Evolutionary conservation across 495 filamentous ascomycete genomes (phyloP), one percentile per base, ranked within the genome.

Genomic region (Aspergillus diversus): DNA sequence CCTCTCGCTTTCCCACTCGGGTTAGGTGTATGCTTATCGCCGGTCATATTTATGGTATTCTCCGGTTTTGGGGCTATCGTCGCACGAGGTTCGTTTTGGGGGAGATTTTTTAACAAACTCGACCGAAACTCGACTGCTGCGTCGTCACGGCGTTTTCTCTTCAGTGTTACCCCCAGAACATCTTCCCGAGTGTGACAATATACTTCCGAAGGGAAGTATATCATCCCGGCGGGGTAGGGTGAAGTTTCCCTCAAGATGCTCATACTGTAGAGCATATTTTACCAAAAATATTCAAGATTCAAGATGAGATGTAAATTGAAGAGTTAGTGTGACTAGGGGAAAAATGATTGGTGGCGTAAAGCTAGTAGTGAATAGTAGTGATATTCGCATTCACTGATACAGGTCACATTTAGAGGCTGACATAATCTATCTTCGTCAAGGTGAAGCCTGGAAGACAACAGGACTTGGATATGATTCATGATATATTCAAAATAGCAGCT

Each of bases 31-130:
- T 37, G 15, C 1, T 3, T 13, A 31, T 71, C 62, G 31, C 60
- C 62, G 7, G 66, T 73, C 42, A 69, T 31, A 55, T 76, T 61
- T 16, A 68, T 56, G 33, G 60, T 64, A 32, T 66, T 58, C 17
- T 9, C 21, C 5, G 15, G 3, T 4, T 27, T 33, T 5, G 34
- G n/a, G 3, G 21, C 31, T 11, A 47, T 33, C 11, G 21, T 54
- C 2, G 60, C 33, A n/a, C 11, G 2, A 9, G n/a, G 8, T 33
- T 11, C 21, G 16, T 16, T 37, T 56, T 46, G 15, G 2, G 21
- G 57, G 53, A 21, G 39, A 21, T 21, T 16, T 37, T 43, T 43
- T 43, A 11, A 43, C 39, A 12, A 15, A 43, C 39, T 43, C 7
- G 39, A 15, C n/a, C 3, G 39, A 43, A 43, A 15, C 5, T 43